Evolutionary conservation across 495 filamentous ascomycete species (phyloP).

Genomic region (Penicillium egyptiacum): DNA sequence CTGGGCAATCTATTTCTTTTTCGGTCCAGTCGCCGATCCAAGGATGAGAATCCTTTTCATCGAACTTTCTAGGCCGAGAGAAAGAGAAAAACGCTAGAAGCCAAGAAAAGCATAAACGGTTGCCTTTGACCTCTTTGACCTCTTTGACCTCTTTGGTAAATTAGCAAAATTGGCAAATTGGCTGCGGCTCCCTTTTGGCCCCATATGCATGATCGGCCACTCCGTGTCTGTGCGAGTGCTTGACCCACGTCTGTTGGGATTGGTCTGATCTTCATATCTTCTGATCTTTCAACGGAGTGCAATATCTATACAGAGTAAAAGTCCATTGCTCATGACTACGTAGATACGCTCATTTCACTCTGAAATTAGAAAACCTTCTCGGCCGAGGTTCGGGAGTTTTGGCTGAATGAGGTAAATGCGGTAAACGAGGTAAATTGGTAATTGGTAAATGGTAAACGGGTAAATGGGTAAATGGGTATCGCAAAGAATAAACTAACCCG

Average conservation of each 20-base stretch:
- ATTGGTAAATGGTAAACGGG: not conserved
- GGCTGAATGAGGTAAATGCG: not conserved
- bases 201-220: not conserved
- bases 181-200: not conserved
- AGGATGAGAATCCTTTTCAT: slow-evolving; percentile 19
- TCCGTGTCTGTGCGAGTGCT: not conserved
- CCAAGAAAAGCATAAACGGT: not conserved
- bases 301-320: no score
- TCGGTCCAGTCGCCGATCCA: slow-evolving; percentile 20
- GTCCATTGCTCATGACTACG: not conserved
- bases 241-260: no score
- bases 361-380: not conserved
- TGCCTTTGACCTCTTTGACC: not conserved
- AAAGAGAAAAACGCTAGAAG: not conserved
- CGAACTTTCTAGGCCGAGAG: slow-evolving; percentile 11
- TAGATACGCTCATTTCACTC: not conserved
- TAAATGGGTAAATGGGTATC: slow-evolving; percentile 11
- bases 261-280: not conserved
- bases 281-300: not conserved
- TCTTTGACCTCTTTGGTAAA: not conserved
- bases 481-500: not conserved
- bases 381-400: not conserved
- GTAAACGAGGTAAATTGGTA: not conserved
- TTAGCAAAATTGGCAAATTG: no score
- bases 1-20: slow-evolving; percentile 11